These are phyloP conservation scores for Eucalyptus guilfoylei DNA, from an alignment of 345 rosid species.

Conservation along the genomic window DNA sequence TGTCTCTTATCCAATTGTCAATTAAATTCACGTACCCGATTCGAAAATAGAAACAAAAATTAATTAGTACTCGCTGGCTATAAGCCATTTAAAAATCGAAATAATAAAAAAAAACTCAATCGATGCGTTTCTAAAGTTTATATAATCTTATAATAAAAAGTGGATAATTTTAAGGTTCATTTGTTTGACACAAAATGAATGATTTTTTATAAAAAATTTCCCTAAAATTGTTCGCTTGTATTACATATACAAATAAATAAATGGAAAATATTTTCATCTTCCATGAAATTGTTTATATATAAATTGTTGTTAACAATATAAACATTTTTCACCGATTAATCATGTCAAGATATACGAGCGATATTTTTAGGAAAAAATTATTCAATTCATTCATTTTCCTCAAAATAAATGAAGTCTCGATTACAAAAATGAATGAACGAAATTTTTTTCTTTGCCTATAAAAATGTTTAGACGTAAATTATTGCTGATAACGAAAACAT, in stretches of 20 bases:
- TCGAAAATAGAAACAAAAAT: not conserved
- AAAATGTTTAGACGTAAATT: too few relatives aligned
- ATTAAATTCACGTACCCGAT: not conserved
- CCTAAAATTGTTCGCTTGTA: not conserved
- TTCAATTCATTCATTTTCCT: not conserved
- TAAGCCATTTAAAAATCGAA: not conserved
- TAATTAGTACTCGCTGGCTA: not conserved
- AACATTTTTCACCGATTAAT: not conserved
- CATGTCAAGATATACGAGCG: not conserved
- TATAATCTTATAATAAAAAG: not conserved
- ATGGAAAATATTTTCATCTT: not conserved
- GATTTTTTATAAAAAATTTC: accelerated
- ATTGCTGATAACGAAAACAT: too few relatives aligned
- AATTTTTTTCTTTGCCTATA: too few relatives aligned
- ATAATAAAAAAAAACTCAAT: not conserved
- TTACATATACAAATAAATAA: not conserved
- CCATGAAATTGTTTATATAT: not conserved
- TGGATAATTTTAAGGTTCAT: not conserved
- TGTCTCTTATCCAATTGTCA: not conserved
- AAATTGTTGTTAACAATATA: not conserved
- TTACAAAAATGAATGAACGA: too few relatives aligned
- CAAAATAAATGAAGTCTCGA: not conserved
- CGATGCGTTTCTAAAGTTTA: not conserved
- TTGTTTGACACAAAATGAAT: not conserved
- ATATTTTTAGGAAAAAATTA: not conserved